These are phyloP conservation scores for Ashbya aceris DNA, from an alignment of 1,139 yeast species.

Conservation along the genomic window DNA sequence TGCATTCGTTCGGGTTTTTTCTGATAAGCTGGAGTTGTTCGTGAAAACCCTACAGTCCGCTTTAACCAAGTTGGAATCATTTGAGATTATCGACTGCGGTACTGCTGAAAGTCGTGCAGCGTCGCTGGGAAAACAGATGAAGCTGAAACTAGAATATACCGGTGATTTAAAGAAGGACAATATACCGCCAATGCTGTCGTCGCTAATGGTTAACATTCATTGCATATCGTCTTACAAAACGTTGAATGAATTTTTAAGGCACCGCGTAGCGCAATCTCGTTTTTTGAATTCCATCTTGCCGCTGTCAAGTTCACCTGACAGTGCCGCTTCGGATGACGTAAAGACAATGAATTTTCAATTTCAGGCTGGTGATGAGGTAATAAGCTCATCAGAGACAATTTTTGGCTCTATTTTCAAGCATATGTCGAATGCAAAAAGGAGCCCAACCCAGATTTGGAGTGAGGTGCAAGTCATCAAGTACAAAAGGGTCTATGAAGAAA, in stretches of 20 bases:
- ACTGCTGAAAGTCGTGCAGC: slow-evolving; percentile 37
- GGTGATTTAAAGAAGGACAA: slow-evolving; percentile 29
- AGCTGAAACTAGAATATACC: slow-evolving; percentile 38
- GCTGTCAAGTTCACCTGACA: slow-evolving; percentile 8
- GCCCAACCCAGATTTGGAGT: slow-evolving; percentile 41
- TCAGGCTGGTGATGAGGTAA: slow-evolving; percentile 46
- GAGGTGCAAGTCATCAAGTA: slow-evolving; percentile 46
- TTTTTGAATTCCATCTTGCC: slow-evolving; percentile 20
- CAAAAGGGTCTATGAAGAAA: slow-evolving; percentile 35
- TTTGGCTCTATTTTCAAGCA: slow-evolving; percentile 68
- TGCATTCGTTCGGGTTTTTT: slow-evolving; percentile 44
- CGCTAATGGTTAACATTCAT: slow-evolving; percentile 61
- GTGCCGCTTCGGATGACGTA: slow-evolving; percentile 9
- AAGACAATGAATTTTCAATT: slow-evolving; percentile 49
- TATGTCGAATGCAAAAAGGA: not conserved
- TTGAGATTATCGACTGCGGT: slow-evolving; percentile 60
- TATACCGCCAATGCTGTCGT: slow-evolving; percentile 32
- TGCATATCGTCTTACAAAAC: slow-evolving; percentile 81
- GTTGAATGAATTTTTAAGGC: slow-evolving; percentile 52
- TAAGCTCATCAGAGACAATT: slow-evolving; percentile 65
- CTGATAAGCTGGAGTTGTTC: slow-evolving; percentile 34
- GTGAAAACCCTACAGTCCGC: slow-evolving; percentile 63
- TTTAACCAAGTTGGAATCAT: slow-evolving; percentile 64
- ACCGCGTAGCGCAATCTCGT: slow-evolving; percentile 28
- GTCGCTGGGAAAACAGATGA: slow-evolving; percentile 65